Evolutionary conservation across 768 basidiomycete genomes (phyloP).

Genomic region (Hebeloma cylindrosporum): DNA sequence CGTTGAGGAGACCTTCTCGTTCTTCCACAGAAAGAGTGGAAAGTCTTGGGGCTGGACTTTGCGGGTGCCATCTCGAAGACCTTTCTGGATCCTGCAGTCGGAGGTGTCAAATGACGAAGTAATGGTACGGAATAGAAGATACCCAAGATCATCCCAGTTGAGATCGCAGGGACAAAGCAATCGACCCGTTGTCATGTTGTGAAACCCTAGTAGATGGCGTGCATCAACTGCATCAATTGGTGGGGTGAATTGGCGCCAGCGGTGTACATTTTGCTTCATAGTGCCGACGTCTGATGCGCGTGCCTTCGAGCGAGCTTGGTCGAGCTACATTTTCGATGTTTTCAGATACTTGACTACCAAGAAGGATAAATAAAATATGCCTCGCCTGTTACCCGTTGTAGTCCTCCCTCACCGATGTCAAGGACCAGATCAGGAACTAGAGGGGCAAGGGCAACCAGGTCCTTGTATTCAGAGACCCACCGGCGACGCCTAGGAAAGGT

Average conservation of each 20-base stretch:
- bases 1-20: neutral
- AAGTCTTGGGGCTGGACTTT: neutral
- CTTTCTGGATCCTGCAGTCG: neutral
- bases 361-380: neutral
- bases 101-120: neutral
- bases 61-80: slow-evolving; percentile 1
- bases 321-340: neutral
- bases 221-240: slow-evolving; percentile 2
- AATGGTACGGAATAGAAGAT: neutral
- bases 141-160: slow-evolving; percentile 4
- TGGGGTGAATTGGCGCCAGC: slow-evolving; percentile 1
- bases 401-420: slow-evolving; percentile 4
- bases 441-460: slow-evolving; percentile 1
- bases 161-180: slow-evolving; percentile 2
- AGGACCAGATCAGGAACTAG: slow-evolving; percentile 5
- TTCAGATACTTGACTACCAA: neutral
- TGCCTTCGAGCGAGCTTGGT: slow-evolving; percentile 5
- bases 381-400: slow-evolving; percentile 1
- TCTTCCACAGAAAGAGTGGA: slow-evolving; percentile 2
- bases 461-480: slow-evolving; percentile 5
- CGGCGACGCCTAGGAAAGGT: slow-evolving; percentile 3
- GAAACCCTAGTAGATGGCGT: slow-evolving; percentile 3
- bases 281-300: slow-evolving; percentile 2
- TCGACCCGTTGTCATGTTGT: neutral
- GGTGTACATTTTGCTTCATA: slow-evolving; percentile 6